Evolutionary conservation across 1,139 yeast genomes (phyloP), one percentile per base, ranked within the genome.

Genomic region (Scheffersomyces stambukii): DNA sequence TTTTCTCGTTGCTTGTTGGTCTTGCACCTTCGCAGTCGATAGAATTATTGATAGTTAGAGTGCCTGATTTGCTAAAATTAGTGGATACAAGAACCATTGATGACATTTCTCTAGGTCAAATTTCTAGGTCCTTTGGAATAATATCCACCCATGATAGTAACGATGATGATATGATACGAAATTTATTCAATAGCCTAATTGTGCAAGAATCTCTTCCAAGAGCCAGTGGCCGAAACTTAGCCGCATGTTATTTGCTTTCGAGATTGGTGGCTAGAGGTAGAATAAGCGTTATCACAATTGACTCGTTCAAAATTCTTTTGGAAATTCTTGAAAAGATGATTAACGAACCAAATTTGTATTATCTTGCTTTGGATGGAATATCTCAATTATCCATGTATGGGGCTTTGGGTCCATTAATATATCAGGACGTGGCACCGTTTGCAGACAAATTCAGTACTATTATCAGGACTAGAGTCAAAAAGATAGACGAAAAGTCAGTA

Each of bases 301-400:
- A 37, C 19, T 8, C 19, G 3, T 16, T 40, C 6, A 8, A 23
- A 5, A 13, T 20, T 4, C 24, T 32, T 13, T 24, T 36, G 4
- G 21, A 22, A 4, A 29, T 30, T 12, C 38, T 62, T 4, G 30
- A 47, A 21, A 35, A 27, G 0, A 34, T 43, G 13, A 28, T 60
- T 6, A 36, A 40, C 9, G 58, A 54, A 14, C 15, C 53, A 1
- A 36, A 36, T 12, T 34, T 38, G 13, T 52, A 52, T 46, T 52
- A 38, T 9, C 45, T 57, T 1, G 63, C 74, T 0, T 45, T 76
- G 4, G 74, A 65, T 12, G 56, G 75, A 5, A 34, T 81, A 4
- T 59, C 73, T 5, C 83, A 83, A 43, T 43, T 84, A 11, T 57
- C 81, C 0, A 64, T 75, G 19, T 81, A 63, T 57, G 91, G 89